Evolutionary conservation across 2,329 filamentous ascomycete species (phyloP), one percentile per base, ranked within the genome.

Genomic region (Neopestalotiopsis rosae): DNA sequence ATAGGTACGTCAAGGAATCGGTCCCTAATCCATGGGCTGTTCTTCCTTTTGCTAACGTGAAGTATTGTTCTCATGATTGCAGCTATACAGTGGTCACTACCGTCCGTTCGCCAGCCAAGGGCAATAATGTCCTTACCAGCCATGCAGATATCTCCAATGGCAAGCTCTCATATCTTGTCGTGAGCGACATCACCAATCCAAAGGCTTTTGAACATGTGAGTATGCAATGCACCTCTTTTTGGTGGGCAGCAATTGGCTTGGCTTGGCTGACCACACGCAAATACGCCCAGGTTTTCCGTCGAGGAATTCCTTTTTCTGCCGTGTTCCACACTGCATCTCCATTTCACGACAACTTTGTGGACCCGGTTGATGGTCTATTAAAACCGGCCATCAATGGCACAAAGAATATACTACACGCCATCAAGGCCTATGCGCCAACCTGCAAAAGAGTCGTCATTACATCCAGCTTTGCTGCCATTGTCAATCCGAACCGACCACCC

Each of bases 351-450:
- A 45, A 28, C 61, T 64, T 64, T 38, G 34, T 14, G 7, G 38
- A 64, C 61, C 38, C 61, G 4, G 61, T 64, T 13, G 38, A 64
- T 5, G 61, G 34, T 20, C 20, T 64, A 17, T 40, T 64, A 32
- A 45, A 64, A 10, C 61, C 61, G 30, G 61, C 61, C 34, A 38
- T 64, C 32, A 64, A 42, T 13, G 61, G 61, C 6, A 64, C 61
- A 7, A 28, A 28, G 61, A 38, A 38, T 28, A 64, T 45, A 30
- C 61, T 64, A 45, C 28, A 38, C 17, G 28, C 61, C 6, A 64
- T 64, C 38, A 64, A 45, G 34, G 61, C 61, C 9, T 38, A 64
- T 40, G 61, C 61, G 20, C 61, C 61, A 6, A 38, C 30, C 20
- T 30, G 28, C 32, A 64, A 64, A 38, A 30, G 61, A 17, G 61